Conservation (phyloP, 768 basidiomycete species). For the Cytidiella melzeri region DNA sequence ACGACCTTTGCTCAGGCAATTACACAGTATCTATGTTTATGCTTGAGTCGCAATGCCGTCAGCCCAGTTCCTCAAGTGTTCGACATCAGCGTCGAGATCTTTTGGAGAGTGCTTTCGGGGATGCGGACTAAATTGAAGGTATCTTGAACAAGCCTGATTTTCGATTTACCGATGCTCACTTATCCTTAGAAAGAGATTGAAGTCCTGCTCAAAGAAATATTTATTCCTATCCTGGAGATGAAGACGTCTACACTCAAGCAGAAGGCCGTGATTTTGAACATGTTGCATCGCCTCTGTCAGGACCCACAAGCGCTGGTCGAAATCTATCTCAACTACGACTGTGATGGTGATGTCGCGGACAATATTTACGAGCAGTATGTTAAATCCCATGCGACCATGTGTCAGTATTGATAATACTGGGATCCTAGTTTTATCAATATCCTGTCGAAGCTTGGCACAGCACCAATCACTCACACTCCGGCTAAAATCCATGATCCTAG, state of each 20-base stretch:
- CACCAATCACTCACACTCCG: slow-evolving; percentile 40
- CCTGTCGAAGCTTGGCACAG: slow-evolving; percentile 83
- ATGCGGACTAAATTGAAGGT: slow-evolving; percentile 97
- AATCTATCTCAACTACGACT: slow-evolving; percentile 98
- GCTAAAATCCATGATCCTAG: slow-evolving; percentile 50
- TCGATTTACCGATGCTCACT: not conserved
- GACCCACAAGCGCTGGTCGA: slow-evolving; percentile 98
- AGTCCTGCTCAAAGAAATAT: slow-evolving; percentile 96
- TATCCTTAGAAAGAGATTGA: slow-evolving; percentile 95
- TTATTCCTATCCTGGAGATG: slow-evolving; percentile 98
- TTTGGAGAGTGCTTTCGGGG: slow-evolving; percentile 92
- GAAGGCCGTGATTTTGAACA: slow-evolving; percentile 86
- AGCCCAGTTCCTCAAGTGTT: slow-evolving; percentile 95
- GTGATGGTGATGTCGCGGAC: slow-evolving; percentile 88
- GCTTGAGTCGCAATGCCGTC: slow-evolving; percentile 90
- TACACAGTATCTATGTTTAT: slow-evolving; percentile 93
- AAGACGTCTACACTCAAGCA: slow-evolving; percentile 92
- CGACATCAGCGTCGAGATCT: slow-evolving; percentile 96
- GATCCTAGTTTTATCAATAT: slow-evolving; percentile 80
- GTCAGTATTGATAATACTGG: slow-evolving; percentile 1
- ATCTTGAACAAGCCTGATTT: slow-evolving; percentile 11
- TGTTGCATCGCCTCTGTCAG: slow-evolving; percentile 83
- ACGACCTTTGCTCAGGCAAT: slow-evolving; percentile 86
- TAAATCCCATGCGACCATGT: slow-evolving; percentile 5
- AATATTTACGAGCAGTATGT: slow-evolving; percentile 95